Evolutionary conservation across 1,284 basidiomycete genomes (phyloP).

Genomic region (Lentinula novae-zelandiae): DNA sequence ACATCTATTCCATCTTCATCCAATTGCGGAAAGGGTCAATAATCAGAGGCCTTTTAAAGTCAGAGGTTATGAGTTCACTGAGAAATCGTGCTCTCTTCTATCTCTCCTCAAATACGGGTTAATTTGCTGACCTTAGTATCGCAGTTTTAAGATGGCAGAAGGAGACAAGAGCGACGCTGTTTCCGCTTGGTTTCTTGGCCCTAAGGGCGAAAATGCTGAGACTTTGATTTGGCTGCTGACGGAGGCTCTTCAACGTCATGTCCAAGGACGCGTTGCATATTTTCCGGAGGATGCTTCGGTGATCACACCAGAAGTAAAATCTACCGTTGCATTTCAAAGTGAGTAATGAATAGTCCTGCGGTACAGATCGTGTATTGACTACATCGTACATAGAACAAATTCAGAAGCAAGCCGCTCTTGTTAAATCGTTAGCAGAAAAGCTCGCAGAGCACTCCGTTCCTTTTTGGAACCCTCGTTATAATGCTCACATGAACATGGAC

Average conservation of each 20-base stretch:
- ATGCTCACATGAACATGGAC: conserved; percentile 8
- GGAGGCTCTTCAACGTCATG: neutral
- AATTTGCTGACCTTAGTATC: neutral
- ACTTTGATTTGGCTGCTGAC: neutral
- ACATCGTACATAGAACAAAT: neutral
- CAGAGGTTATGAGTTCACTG: neutral
- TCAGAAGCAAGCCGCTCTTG: neutral
- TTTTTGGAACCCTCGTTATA: conserved; percentile 8
- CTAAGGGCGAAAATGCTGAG: conserved; percentile 7
- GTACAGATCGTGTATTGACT: too few species aligned
- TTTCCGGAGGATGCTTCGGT: conserved; percentile 4
- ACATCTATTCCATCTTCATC: neutral
- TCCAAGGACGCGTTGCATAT: neutral
- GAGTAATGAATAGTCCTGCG: neutral
- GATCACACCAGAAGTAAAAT: neutral
- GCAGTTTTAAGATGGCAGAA: neutral
- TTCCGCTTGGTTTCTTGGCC: conserved; percentile 9
- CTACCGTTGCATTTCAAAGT: neutral
- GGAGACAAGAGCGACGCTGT: conserved; percentile 1
- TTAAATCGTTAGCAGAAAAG: neutral
- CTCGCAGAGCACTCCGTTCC: conserved; percentile 7
- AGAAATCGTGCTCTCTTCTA: neutral
- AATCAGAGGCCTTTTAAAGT: neutral
- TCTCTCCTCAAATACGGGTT: neutral
- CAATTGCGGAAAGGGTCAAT: neutral